Percentiles rank a stretch among this genome's conserved stretches.
These are phyloP conservation scores for Mucor saturninus DNA, from an alignment of 371 early-diverging fungal species.

Conservation along the genomic window DNA sequence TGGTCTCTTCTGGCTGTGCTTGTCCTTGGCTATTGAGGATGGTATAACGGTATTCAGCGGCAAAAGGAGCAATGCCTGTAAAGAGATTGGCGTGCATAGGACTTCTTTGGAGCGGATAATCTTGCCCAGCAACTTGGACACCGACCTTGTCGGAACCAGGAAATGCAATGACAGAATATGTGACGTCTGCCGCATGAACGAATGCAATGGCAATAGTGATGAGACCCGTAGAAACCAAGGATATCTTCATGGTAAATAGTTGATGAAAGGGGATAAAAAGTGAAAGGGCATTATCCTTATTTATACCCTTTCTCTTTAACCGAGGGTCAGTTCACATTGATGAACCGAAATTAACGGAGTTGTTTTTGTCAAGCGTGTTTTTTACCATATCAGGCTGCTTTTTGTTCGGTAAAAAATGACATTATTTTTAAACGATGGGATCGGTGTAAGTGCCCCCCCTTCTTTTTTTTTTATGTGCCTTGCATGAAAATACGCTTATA, in stretches of 20 bases:
- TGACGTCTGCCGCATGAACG: constrained; percentile 31
- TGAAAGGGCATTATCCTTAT: background rate
- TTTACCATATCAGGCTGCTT: no score
- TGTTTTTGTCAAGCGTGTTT: no score
- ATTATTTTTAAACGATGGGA: no score
- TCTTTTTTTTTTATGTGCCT: no score
- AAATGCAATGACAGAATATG: constrained; percentile 46
- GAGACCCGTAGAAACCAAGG: constrained; percentile 5
- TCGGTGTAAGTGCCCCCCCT: no score
- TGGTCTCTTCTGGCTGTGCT: constrained; percentile 22
- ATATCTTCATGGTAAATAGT: constrained; percentile 5
- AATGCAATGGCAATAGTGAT: constrained; percentile 9
- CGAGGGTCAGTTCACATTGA: no score
- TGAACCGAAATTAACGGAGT: no score
- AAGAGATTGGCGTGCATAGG: constrained; percentile 26
- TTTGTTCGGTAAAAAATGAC: no score
- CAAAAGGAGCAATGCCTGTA: constrained; percentile 37
- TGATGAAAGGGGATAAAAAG: background rate
- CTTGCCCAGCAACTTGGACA: constrained; percentile 32
- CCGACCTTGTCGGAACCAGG: constrained; percentile 33
- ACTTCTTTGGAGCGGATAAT: constrained; percentile 27
- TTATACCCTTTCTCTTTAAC: background rate
- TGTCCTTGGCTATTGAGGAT: constrained; percentile 8
- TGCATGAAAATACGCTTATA: no score
- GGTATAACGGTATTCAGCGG: constrained; percentile 38